These are phyloP conservation scores for Fusarium tjaetaba DNA, from an alignment of 2,329 filamentous ascomycete species.

Conservation along the genomic window DNA sequence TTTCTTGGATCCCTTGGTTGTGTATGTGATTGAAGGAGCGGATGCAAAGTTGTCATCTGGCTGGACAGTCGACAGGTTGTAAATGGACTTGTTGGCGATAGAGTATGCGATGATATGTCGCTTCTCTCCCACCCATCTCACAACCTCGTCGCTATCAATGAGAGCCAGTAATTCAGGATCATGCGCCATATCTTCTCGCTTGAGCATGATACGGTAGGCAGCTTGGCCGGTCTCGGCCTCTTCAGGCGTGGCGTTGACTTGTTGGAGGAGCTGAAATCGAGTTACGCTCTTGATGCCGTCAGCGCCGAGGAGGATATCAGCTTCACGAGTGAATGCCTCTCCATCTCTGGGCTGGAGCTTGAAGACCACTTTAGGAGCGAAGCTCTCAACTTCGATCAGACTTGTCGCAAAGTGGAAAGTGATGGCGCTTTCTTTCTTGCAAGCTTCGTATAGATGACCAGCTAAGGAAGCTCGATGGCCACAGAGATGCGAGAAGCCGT, in stretches of 20 bases:
- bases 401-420: constrained; percentile 69
- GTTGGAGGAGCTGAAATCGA: constrained; percentile 61
- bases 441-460: constrained; percentile 74
- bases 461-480: constrained; percentile 80
- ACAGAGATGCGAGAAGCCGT: constrained; percentile 81
- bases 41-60: constrained; percentile 67
- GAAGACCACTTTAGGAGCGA: constrained; percentile 36
- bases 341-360: constrained; percentile 33
- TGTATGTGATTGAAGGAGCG: constrained; percentile 63
- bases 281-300: constrained; percentile 64
- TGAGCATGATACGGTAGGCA: constrained; percentile 65
- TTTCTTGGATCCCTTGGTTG: constrained; percentile 68
- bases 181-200: constrained; percentile 66
- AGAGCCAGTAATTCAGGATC: constrained; percentile 73
- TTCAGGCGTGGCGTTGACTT: constrained; percentile 58
- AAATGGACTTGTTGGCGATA: constrained; percentile 69
- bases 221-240: constrained; percentile 61
- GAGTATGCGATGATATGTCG: constrained; percentile 76
- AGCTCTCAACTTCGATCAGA: constrained; percentile 39
- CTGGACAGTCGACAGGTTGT: constrained; percentile 73
- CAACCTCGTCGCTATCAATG: constrained; percentile 65
- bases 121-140: constrained; percentile 73
- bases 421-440: constrained; percentile 69
- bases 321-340: constrained; percentile 40
- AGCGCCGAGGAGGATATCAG: constrained; percentile 62